Conservation (phyloP, 169 alveolate genomes). For the Plasmodium knowlesi region DNA sequence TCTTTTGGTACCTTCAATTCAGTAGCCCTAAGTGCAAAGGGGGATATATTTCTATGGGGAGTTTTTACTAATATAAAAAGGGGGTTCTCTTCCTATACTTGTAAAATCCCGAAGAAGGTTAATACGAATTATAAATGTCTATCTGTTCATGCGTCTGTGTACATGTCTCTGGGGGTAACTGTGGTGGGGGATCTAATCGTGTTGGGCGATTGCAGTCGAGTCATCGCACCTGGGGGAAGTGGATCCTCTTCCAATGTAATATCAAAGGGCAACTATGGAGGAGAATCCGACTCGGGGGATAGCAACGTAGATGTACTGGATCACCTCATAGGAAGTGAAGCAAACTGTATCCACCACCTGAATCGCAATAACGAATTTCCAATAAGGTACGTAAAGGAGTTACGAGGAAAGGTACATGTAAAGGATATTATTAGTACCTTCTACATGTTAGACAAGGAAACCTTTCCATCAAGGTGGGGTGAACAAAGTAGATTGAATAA, state of each 20-base stretch:
- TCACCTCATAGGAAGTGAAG: background rate
- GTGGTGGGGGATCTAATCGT: conserved; percentile 48
- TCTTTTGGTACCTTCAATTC: conserved; percentile 59
- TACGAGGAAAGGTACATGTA: conserved; percentile 36
- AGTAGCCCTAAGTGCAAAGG: conserved; percentile 79
- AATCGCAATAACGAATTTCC: background rate
- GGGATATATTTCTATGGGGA: conserved; percentile 88
- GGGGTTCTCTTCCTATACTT: background rate
- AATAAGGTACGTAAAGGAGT: conserved; percentile 13
- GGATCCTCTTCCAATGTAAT: background rate
- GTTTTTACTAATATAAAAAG: conserved; percentile 27
- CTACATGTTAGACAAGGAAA: conserved; percentile 9
- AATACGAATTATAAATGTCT: conserved; percentile 50
- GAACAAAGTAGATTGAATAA: background rate
- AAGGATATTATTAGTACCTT: conserved; percentile 6
- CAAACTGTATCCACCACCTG: background rate
- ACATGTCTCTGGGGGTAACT: conserved; percentile 12
- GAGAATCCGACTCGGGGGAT: background rate
- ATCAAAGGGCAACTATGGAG: background rate
- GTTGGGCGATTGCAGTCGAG: background rate
- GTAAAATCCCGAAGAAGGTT: conserved; percentile 30
- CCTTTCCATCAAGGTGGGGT: background rate
- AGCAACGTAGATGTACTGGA: background rate
- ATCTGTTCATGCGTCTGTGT: conserved; percentile 48
- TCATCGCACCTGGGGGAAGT: background rate